Conservation (phyloP, 192 early-diverging fungal species). For the Globomyces pollinis-pini region DNA sequence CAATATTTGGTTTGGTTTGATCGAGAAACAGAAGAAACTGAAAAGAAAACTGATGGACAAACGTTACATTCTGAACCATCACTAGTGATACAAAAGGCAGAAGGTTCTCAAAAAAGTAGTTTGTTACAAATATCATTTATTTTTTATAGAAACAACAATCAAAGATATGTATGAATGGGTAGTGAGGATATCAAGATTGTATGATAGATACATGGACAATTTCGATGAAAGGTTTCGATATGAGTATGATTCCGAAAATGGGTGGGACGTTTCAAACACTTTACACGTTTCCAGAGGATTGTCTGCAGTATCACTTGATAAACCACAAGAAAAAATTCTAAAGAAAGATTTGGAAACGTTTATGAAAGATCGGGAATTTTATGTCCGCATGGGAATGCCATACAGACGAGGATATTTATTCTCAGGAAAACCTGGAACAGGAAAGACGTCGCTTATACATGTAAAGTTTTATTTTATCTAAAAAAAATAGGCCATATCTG, state of each 20-base stretch:
- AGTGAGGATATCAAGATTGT: slow-evolving; percentile 18
- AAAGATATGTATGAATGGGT: slow-evolving; percentile 26
- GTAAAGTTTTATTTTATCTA: slow-evolving; percentile 57
- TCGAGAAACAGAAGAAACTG: slow-evolving; percentile 1
- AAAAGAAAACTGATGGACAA: not conserved
- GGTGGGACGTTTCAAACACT: slow-evolving; percentile 22
- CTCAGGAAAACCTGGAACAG: slow-evolving; percentile 31
- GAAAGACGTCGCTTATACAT: slow-evolving; percentile 37
- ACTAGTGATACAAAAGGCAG: slow-evolving; percentile 23
- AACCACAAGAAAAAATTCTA: slow-evolving; percentile 37
- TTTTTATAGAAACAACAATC: not conserved
- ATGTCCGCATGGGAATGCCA: slow-evolving; percentile 52
- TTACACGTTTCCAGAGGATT: slow-evolving; percentile 34
- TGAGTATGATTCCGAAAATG: slow-evolving; percentile 18
- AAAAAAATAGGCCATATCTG: slow-evolving; percentile 40
- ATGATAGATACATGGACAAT: slow-evolving; percentile 17
- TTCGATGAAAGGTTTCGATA: slow-evolving; percentile 24
- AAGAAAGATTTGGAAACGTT: slow-evolving; percentile 44
- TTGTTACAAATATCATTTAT: not conserved
- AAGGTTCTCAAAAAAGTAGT: slow-evolving; percentile 5
- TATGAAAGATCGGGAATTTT: slow-evolving; percentile 45
- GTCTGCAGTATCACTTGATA: slow-evolving; percentile 45
- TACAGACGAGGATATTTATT: slow-evolving; percentile 50
- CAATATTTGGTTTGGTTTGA: slow-evolving; percentile 25
- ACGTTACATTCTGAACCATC: slow-evolving; percentile 26